phyloP scores from a whole-genome alignment of 331 rosid species.

The Phaseolus coccineus region DNA sequence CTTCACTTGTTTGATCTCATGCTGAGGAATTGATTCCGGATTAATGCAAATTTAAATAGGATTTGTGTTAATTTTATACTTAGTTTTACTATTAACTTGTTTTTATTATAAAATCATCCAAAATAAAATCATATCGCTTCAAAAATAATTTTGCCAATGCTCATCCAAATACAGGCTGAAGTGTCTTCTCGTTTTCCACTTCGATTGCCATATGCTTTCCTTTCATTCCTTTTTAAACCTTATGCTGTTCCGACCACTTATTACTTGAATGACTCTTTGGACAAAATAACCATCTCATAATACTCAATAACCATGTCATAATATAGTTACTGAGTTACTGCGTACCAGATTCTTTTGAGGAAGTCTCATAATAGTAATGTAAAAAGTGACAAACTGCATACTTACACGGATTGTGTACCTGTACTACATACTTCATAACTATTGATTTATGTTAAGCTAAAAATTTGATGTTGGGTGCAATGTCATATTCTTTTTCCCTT shows the following conservation, averaged over 20 bases:
- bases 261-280: conserved; percentile 16
- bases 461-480: background rate
- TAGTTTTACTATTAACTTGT: background rate
- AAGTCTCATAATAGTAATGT: background rate
- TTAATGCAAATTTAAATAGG: background rate
- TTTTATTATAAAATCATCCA: too few species aligned
- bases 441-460: background rate
- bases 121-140: too few species aligned
- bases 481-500: background rate
- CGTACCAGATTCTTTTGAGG: background rate
- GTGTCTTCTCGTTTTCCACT: too few species aligned
- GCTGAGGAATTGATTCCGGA: background rate
- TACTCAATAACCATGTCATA: background rate
- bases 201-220: background rate
- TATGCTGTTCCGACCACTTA: background rate
- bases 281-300: background rate
- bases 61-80: too few species aligned
- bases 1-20: background rate
- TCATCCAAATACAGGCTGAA: too few species aligned
- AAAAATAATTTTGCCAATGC: too few species aligned
- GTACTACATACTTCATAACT: background rate
- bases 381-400: background rate
- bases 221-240: too few species aligned
- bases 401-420: background rate
- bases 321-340: background rate